A percentile compares a stretch with the other conserved stretches of the same genome.
Conservation (phyloP, 805 yeast species). For the Tetrapisispora nanseiensis region DNA sequence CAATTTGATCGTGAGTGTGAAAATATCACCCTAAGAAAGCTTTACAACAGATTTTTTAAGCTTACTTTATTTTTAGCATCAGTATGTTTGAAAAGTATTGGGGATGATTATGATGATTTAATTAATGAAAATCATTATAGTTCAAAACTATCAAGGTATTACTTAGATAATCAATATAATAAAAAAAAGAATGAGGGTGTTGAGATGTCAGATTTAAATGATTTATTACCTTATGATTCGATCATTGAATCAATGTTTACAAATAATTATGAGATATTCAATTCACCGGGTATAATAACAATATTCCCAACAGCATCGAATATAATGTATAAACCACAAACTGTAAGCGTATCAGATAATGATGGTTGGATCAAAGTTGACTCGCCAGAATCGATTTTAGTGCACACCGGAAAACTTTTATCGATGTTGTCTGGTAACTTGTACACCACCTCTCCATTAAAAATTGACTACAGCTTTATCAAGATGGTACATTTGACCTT, state of each 20-base stretch:
- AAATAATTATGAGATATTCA: slow-evolving; percentile 11
- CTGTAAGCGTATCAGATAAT: slow-evolving; percentile 18
- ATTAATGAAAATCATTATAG: slow-evolving; percentile 7
- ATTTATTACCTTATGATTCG: slow-evolving; percentile 6
- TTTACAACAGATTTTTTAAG: slow-evolving; percentile 16
- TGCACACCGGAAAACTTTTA: slow-evolving; percentile 22
- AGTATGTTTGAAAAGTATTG: slow-evolving; percentile 14
- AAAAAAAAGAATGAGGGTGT: slow-evolving; percentile 1
- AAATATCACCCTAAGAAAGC: slow-evolving; percentile 8
- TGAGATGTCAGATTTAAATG: slow-evolving; percentile 6
- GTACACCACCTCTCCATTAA: slow-evolving; percentile 18
- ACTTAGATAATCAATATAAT: slow-evolving; percentile 1
- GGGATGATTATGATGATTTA: neutral
- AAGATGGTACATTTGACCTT: slow-evolving; percentile 14
- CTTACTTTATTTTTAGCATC: slow-evolving; percentile 17
- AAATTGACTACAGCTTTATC: slow-evolving; percentile 13
- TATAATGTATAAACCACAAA: slow-evolving; percentile 19
- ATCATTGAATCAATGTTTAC: slow-evolving; percentile 11
- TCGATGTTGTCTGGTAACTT: slow-evolving; percentile 14
- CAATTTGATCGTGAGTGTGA: slow-evolving; percentile 13
- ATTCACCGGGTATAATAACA: slow-evolving; percentile 20
- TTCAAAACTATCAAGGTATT: slow-evolving; percentile 17
- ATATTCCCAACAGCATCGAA: slow-evolving; percentile 21
- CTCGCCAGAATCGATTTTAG: slow-evolving; percentile 22
- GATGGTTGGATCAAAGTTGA: slow-evolving; percentile 15